Base-by-base conservation (phyloP, 179 eudicot species). In the Heliamphora pulchella region DNA sequence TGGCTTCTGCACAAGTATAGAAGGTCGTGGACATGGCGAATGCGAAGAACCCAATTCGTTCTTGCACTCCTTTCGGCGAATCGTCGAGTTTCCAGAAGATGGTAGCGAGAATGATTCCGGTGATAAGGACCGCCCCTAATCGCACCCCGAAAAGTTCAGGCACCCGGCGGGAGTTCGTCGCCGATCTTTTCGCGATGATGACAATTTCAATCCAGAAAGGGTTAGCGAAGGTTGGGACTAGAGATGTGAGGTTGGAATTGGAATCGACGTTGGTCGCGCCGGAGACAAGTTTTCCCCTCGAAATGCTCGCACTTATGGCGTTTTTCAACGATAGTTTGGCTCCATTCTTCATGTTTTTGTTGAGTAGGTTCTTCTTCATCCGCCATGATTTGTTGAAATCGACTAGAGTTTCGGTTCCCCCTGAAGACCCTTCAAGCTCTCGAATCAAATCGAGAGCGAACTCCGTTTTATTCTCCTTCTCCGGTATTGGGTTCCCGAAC, bases 1-100 rank as follows among this genome's bases (percentile, higher is more conserved):
- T 54, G 7, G 91, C 91, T 2, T 88, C 91, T 0, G 91, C 91
- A 44, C 89, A 85, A 0, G 91, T 87, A 83, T 87, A 89, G 87
- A 87, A 89, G 4, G 88, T 89, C 0, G 91, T 89, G 3, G 89
- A 89, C 88, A 89, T 86, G 6, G 89, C 89, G 41, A 89, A 89
- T 0, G 91, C 91, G 55, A 89, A 89, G 74, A 89, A 89, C 5
- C 89, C 91, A 4, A 89, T 71, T 18, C 91, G 80, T 11, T 89
- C 89, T 22, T 84, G 88, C 1, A 85, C 82, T 5, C 91, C 91
- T 78, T 83, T 84, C 2, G 91, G 91, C 2, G 89, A 82, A 43
- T 78, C 83, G 59, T 89, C 91, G 47, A 89, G 89, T 14, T 69
- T 54, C 88, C 88, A 89, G 76, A 87, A 89, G 79, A 89, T 78